These are phyloP conservation scores for Monilinia fructigena DNA, from an alignment of 2,329 filamentous ascomycete genomes.

Conservation along the genomic window DNA sequence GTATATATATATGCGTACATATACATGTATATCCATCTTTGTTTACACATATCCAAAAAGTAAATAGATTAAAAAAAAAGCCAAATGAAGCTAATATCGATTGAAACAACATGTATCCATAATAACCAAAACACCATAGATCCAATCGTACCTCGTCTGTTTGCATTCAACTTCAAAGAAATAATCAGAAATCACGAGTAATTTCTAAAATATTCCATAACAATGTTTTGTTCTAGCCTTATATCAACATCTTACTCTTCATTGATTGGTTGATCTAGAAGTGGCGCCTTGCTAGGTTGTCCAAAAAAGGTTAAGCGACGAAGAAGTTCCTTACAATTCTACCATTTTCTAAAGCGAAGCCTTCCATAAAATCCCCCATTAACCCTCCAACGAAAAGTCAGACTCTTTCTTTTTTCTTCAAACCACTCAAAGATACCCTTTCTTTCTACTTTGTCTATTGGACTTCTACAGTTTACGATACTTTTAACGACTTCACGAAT, in stretches of 20 bases:
- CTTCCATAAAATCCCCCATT: constrained; percentile 20
- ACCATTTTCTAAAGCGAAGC: constrained; percentile 23
- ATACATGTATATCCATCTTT: no score
- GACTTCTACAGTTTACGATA: constrained; percentile 7
- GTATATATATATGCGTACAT: no score
- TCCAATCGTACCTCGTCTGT: background rate
- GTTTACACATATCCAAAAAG: no score
- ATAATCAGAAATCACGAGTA: background rate
- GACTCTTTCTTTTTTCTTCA: constrained; percentile 16
- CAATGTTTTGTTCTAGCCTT: constrained; percentile 6
- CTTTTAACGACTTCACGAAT: constrained; percentile 24
- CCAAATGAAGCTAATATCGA: no score
- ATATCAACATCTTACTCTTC: background rate
- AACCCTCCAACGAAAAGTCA: constrained; percentile 10
- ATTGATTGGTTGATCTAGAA: constrained; percentile 5
- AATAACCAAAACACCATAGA: no score
- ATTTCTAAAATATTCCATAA: constrained; percentile 12
- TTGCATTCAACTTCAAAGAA: constrained; percentile 5
- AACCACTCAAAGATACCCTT: constrained; percentile 23
- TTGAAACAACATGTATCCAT: no score
- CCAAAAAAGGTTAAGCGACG: constrained; percentile 13
- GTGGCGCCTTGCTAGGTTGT: constrained; percentile 14
- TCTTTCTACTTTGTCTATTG: constrained; percentile 20
- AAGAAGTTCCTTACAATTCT: constrained; percentile 23
- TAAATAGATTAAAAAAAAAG: no score